A percentile compares a stretch with the other conserved stretches of the same genome.
phyloP scores from a whole-genome alignment of 2,329 filamentous ascomycete genomes.

The Fusarium setosum region DNA sequence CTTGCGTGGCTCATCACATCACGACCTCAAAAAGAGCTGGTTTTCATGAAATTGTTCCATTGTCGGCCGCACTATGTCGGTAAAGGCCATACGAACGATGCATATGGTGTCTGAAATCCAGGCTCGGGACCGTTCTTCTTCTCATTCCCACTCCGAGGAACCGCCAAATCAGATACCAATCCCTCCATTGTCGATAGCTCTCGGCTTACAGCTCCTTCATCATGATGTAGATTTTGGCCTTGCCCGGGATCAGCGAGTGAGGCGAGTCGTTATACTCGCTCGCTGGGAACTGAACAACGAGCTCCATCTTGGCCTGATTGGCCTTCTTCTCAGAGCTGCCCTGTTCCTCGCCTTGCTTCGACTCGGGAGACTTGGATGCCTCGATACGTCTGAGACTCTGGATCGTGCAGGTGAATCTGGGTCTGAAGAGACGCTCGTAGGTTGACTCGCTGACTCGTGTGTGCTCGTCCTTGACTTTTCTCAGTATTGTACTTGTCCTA shows the following conservation, averaged over 20 bases:
- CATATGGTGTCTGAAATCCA: not conserved
- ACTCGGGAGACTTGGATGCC: not conserved
- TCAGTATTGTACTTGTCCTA: not conserved
- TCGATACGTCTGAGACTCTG: slow-evolving; percentile 9
- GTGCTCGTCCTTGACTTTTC: slow-evolving; percentile 19
- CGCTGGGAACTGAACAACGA: slow-evolving; percentile 20
- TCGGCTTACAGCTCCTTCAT: slow-evolving; percentile 24
- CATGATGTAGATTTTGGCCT: slow-evolving; percentile 20
- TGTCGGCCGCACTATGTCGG: not conserved
- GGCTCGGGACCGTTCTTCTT: not conserved
- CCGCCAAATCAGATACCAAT: not conserved
- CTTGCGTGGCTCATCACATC: not conserved
- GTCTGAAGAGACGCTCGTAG: slow-evolving; percentile 19
- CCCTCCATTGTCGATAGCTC: not conserved
- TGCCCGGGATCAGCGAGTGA: slow-evolving; percentile 19
- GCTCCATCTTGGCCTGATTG: slow-evolving; percentile 13
- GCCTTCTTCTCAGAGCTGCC: not conserved
- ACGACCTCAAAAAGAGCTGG: not conserved
- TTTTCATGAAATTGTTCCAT: not conserved
- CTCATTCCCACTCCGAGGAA: not conserved
- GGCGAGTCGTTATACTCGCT: slow-evolving; percentile 28
- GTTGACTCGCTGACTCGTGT: slow-evolving; percentile 7
- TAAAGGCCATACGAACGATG: not conserved
- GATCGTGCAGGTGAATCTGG: slow-evolving; percentile 22
- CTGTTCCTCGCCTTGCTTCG: not conserved